phyloP scores from a whole-genome alignment of 2,329 filamentous ascomycete genomes.

The Atkinsonella texensis region DNA sequence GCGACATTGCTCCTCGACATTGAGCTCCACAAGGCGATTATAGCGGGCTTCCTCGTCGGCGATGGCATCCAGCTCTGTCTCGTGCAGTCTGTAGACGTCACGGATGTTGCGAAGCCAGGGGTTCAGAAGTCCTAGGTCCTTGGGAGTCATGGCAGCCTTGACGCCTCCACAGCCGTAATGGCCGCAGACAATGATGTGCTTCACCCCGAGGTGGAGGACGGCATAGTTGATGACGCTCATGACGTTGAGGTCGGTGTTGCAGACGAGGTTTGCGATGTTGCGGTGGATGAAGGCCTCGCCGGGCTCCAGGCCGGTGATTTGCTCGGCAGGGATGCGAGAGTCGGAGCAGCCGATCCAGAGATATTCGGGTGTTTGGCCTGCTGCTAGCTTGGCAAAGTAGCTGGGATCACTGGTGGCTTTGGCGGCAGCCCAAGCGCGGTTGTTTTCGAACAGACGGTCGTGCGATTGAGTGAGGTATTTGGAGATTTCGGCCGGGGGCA shows the following conservation, averaged over 20 bases:
- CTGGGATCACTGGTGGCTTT: conserved; percentile 46
- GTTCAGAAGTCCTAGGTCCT: conserved; percentile 59
- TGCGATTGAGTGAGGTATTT: conserved; percentile 50
- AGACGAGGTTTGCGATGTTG: conserved; percentile 85
- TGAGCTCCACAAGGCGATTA: conserved; percentile 68
- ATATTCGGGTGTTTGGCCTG: conserved; percentile 58
- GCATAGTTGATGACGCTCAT: conserved; percentile 80
- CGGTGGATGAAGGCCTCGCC: conserved; percentile 90
- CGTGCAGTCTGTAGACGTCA: conserved; percentile 61
- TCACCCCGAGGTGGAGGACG: conserved; percentile 67
- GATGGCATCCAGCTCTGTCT: conserved; percentile 56
- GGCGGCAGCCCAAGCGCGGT: conserved; percentile 51
- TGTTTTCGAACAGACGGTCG: conserved; percentile 57
- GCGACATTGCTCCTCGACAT: conserved; percentile 67
- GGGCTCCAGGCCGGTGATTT: conserved; percentile 70
- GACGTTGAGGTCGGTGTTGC: conserved; percentile 66
- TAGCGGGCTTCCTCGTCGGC: conserved; percentile 47
- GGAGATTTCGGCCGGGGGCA: conserved; percentile 4
- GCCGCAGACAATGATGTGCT: conserved; percentile 69
- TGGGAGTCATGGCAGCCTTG: conserved; percentile 60
- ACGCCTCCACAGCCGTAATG: conserved; percentile 71
- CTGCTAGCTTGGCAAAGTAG: conserved; percentile 52
- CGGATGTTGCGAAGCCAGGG: conserved; percentile 65
- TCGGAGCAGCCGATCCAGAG: conserved; percentile 89
- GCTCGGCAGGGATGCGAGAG: conserved; percentile 82